Conservation (phyloP, 2,329 filamentous ascomycete species). For the Cryphonectria radicalis region DNA sequence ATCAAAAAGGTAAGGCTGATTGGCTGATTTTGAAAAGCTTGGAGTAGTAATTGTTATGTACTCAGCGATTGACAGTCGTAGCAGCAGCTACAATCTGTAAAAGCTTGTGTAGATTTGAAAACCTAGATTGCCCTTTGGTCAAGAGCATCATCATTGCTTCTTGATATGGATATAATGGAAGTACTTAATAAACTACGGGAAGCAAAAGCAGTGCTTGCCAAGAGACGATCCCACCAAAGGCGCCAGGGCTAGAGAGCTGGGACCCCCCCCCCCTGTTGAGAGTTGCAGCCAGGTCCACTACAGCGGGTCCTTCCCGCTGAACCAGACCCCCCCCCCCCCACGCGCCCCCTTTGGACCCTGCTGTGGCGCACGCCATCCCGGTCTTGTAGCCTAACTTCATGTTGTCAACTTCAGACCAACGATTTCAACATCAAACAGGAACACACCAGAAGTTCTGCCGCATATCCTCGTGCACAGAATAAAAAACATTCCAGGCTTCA, state of each 20-base stretch:
- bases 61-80: neutral
- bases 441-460: neutral
- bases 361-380: constrained; percentile 5
- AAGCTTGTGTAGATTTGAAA: neutral
- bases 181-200: no score
- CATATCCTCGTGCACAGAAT: neutral
- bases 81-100: neutral
- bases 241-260: neutral
- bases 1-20: neutral
- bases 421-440: neutral
- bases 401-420: neutral
- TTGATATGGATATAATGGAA: neutral
- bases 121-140: neutral
- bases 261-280: neutral
- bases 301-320: constrained; percentile 7
- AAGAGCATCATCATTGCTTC: neutral
- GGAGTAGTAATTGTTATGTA: neutral
- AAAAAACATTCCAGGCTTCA: no score
- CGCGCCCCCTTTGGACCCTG: neutral
- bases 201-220: no score
- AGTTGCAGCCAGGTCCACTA: neutral
- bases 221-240: neutral
- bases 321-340: neutral
- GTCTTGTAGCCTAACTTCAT: neutral
- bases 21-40: neutral